These are phyloP conservation scores for Colletotrichum australisinense DNA, from an alignment of 2,329 filamentous ascomycete genomes.

Conservation along the genomic window DNA sequence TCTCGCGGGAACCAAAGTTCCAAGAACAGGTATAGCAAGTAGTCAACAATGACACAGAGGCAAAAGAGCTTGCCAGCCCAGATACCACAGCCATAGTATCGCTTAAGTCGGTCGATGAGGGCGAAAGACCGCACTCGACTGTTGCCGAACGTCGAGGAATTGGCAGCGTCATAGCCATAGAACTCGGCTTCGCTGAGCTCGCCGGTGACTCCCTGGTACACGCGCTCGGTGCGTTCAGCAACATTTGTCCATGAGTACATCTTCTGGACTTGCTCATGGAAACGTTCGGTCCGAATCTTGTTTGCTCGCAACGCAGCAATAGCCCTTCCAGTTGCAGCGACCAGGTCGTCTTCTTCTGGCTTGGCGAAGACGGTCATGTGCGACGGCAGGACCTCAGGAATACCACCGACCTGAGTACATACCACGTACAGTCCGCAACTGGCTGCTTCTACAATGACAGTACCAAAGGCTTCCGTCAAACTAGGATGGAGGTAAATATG, in stretches of 20 bases:
- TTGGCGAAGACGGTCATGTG: constrained; percentile 99
- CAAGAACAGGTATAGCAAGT: constrained; percentile 87
- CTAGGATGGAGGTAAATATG: constrained; percentile 97
- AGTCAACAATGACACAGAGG: constrained; percentile 93
- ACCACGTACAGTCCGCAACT: constrained; percentile 97
- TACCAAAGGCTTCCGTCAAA: constrained; percentile 96
- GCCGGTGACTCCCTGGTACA: constrained; percentile 93
- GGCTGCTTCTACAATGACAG: constrained; percentile 96
- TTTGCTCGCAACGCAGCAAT: constrained; percentile 88
- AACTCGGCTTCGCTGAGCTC: constrained; percentile 88
- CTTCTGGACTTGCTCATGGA: constrained; percentile 95
- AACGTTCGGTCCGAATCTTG: constrained; percentile 89
- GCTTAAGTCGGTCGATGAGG: constrained; percentile 92
- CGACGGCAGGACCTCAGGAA: constrained; percentile 92
- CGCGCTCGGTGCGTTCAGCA: constrained; percentile 90
- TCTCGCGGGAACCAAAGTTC: constrained; percentile 89
- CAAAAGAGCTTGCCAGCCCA: constrained; percentile 99
- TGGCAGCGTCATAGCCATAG: constrained; percentile 81
- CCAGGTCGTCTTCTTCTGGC: constrained; percentile 95
- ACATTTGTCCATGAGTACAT: constrained; percentile 99
- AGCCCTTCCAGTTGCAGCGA: constrained; percentile 87
- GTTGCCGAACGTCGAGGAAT: constrained; percentile 72
- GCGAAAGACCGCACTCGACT: constrained; percentile 87
- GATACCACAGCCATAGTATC: constrained; percentile 97
- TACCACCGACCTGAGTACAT: constrained; percentile 94